phyloP scores from a whole-genome alignment of 805 yeast species.

The Candida schatavii region DNA sequence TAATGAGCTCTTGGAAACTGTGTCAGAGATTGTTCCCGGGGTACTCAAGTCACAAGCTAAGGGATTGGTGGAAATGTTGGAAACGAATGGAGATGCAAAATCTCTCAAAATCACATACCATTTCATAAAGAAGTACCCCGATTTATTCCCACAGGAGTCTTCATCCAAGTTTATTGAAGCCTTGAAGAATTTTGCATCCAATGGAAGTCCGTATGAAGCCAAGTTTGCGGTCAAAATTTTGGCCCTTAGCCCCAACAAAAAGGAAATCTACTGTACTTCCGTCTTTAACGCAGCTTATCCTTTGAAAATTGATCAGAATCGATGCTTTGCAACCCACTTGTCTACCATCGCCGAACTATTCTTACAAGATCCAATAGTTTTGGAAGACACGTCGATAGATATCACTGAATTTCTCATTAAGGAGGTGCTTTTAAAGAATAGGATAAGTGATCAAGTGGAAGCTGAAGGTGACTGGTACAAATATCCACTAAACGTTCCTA shows the following conservation, averaged over 20 bases:
- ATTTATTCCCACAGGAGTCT: slow-evolving; percentile 43
- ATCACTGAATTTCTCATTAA: slow-evolving; percentile 60
- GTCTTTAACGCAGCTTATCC: slow-evolving; percentile 50
- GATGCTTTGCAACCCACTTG: slow-evolving; percentile 52
- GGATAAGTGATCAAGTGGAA: slow-evolving; percentile 16
- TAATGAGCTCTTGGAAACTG: slow-evolving; percentile 53
- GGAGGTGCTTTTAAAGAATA: slow-evolving; percentile 56
- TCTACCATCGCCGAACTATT: slow-evolving; percentile 61
- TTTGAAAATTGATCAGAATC: slow-evolving; percentile 31
- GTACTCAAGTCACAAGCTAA: slow-evolving; percentile 60
- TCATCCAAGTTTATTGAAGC: slow-evolving; percentile 35
- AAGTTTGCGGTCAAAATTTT: slow-evolving; percentile 61
- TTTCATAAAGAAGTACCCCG: slow-evolving; percentile 50
- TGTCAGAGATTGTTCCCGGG: slow-evolving; percentile 60
- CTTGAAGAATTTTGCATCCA: slow-evolving; percentile 44
- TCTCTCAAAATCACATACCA: slow-evolving; percentile 61
- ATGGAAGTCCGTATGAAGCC: slow-evolving; percentile 61
- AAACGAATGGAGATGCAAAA: slow-evolving; percentile 24
- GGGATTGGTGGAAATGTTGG: slow-evolving; percentile 43
- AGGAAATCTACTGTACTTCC: slow-evolving; percentile 37
- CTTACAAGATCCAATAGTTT: slow-evolving; percentile 41
- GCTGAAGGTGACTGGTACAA: slow-evolving; percentile 44
- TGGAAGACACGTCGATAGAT: slow-evolving; percentile 54
- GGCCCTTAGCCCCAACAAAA: slow-evolving; percentile 39
- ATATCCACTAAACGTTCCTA: slow-evolving; percentile 24